Evolutionary conservation across 768 basidiomycete genomes (phyloP).

Genomic region (Chalciporus pseudorubinellus): DNA sequence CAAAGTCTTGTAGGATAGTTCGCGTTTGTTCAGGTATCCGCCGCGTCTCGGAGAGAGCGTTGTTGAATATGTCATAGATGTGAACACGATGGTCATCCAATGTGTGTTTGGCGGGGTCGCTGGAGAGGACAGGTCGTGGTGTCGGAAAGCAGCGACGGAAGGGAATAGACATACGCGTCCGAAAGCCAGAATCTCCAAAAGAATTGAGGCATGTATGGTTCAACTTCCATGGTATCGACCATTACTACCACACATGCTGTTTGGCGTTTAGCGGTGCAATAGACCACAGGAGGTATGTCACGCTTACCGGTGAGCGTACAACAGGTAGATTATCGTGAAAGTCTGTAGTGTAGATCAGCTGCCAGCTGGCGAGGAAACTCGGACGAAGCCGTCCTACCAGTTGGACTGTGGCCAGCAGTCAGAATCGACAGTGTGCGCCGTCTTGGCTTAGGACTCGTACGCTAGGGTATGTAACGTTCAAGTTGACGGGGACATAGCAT

Average conservation of each 20-base stretch:
- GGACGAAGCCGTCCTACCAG: background rate
- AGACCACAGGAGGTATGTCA: slow-evolving; percentile 1
- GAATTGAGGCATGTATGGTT: slow-evolving; percentile 45
- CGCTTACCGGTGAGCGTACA: slow-evolving; percentile 2
- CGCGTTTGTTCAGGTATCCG: slow-evolving; percentile 33
- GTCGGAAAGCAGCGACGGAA: background rate
- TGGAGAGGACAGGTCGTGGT: background rate
- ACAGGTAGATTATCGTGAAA: background rate
- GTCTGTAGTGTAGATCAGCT: background rate
- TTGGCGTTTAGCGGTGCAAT: background rate
- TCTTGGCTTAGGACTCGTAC: background rate
- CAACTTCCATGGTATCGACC: slow-evolving; percentile 17
- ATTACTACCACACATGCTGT: background rate
- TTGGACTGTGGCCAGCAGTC: background rate
- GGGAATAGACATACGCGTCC: slow-evolving; percentile 32
- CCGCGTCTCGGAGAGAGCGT: slow-evolving; percentile 46
- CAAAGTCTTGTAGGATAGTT: slow-evolving; percentile 46
- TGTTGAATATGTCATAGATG: slow-evolving; percentile 51
- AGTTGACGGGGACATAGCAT: slow-evolving; percentile 1
- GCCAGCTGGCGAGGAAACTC: background rate
- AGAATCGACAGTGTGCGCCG: no score
- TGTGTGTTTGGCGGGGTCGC: slow-evolving; percentile 30
- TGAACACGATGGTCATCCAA: slow-evolving; percentile 43
- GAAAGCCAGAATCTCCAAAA: slow-evolving; percentile 52
- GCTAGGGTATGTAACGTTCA: slow-evolving; percentile 5